A percentile compares a stretch with the other conserved stretches of the same genome.
Conservation (phyloP, 2,329 filamentous ascomycete genomes). For the Thermoascus crustaceus region DNA sequence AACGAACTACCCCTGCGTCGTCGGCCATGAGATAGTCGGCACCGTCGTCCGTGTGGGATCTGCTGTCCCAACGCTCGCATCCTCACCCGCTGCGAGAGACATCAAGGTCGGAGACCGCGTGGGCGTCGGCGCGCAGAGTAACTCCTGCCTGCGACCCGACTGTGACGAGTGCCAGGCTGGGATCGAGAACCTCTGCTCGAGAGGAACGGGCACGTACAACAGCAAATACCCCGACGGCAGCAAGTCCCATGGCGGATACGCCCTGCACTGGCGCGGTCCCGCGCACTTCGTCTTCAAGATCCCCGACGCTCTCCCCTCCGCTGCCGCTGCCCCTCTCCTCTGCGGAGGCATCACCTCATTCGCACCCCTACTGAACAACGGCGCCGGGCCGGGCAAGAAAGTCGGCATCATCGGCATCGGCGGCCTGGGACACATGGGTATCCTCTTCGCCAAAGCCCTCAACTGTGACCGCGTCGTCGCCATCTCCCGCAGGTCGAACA, state of each 20-base stretch:
- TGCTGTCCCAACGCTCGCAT: slow-evolving; percentile 18
- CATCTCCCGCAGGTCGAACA: slow-evolving; percentile 45
- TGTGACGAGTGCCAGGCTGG: slow-evolving; percentile 34
- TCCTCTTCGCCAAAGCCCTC: slow-evolving; percentile 51
- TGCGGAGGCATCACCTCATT: slow-evolving; percentile 72
- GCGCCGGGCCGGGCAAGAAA: slow-evolving; percentile 59
- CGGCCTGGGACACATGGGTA: slow-evolving; percentile 47
- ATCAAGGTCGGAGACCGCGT: slow-evolving; percentile 57
- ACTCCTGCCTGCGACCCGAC: slow-evolving; percentile 42
- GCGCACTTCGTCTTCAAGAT: slow-evolving; percentile 54
- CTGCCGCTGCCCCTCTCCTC: slow-evolving; percentile 59
- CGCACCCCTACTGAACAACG: slow-evolving; percentile 58
- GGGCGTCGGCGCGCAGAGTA: slow-evolving; percentile 54
- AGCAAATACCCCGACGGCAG: slow-evolving; percentile 38
- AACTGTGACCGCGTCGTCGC: slow-evolving; percentile 55
- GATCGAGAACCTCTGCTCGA: slow-evolving; percentile 34
- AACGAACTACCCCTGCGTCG: slow-evolving; percentile 41
- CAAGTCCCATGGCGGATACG: slow-evolving; percentile 58
- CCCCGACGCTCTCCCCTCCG: slow-evolving; percentile 41
- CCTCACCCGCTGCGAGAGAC: slow-evolving; percentile 16
- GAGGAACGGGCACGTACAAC: slow-evolving; percentile 31
- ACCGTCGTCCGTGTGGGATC: slow-evolving; percentile 48
- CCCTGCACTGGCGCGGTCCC: slow-evolving; percentile 46
- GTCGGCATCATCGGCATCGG: slow-evolving; percentile 67
- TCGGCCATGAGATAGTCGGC: slow-evolving; percentile 60